These are phyloP conservation scores for Lagenidium sp. DNA, from an alignment of 352 stramenopile species.

Conservation along the genomic window DNA sequence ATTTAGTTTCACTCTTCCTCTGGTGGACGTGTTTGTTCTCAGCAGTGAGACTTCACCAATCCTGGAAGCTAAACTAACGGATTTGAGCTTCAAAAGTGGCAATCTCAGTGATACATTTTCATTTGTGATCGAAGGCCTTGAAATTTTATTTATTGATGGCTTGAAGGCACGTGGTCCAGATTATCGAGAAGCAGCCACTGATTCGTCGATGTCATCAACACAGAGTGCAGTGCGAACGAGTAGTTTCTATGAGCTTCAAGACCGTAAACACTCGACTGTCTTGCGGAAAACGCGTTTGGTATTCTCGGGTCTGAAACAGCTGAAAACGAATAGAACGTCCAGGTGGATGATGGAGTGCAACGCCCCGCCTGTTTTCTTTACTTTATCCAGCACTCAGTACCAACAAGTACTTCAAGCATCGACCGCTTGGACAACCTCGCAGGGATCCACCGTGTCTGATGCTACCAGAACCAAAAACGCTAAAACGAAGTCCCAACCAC, in stretches of 20 bases:
- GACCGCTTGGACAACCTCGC: conserved; percentile 36
- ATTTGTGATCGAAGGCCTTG: conserved; percentile 42
- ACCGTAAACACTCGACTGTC: conserved; percentile 47
- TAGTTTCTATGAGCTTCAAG: conserved; percentile 24
- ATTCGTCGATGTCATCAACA: too few species aligned
- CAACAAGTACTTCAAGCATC: conserved; percentile 56
- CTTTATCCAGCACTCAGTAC: conserved; percentile 54
- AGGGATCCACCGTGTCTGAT: too few species aligned
- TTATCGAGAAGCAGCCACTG: conserved; percentile 1
- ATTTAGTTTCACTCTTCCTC: conserved; percentile 42
- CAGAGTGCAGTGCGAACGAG: conserved; percentile 10
- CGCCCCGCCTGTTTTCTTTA: conserved; percentile 64
- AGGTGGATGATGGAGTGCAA: conserved; percentile 60
- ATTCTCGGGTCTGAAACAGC: conserved; percentile 50
- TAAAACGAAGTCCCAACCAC: too few species aligned
- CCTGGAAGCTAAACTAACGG: conserved; percentile 41
- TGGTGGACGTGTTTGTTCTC: conserved; percentile 57
- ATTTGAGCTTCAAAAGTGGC: conserved; percentile 42
- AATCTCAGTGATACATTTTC: conserved; percentile 40
- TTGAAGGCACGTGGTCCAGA: background rate
- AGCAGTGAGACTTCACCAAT: conserved; percentile 56
- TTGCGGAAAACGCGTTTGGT: conserved; percentile 48
- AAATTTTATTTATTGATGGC: conserved; percentile 56
- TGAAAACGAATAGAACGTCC: conserved; percentile 21
- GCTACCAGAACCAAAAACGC: too few species aligned